Percentiles rank a stretch among this genome's conserved stretches.
phyloP scores from a whole-genome alignment of 169 alveolate genomes.

The Plasmodium gallinaceum region DNA sequence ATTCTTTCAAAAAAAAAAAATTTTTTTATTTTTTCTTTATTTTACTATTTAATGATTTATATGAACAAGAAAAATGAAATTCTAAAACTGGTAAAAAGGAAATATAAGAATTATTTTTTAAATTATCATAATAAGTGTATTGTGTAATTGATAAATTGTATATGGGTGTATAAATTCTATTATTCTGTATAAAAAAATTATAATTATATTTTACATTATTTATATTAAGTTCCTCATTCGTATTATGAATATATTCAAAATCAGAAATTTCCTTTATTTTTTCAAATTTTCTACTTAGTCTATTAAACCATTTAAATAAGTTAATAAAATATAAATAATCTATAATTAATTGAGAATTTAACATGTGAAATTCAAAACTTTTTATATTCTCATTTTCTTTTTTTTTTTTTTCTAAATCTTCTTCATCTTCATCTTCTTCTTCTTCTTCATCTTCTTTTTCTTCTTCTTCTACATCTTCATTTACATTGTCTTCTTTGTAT shows the following conservation, averaged over 20 bases:
- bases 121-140: slow-evolving; percentile 33
- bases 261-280: slow-evolving; percentile 21
- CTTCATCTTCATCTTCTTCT: slow-evolving; percentile 18
- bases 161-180: slow-evolving; percentile 45
- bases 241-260: slow-evolving; percentile 12
- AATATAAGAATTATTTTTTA: slow-evolving; percentile 18
- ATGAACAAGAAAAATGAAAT: slow-evolving; percentile 48
- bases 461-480: slow-evolving; percentile 6
- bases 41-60: slow-evolving; percentile 29
- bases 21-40: not conserved
- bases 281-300: slow-evolving; percentile 28
- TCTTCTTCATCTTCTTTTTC: slow-evolving; percentile 19
- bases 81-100: slow-evolving; percentile 37
- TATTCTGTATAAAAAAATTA: slow-evolving; percentile 41
- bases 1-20: not conserved
- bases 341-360: slow-evolving; percentile 35
- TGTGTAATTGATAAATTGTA: slow-evolving; percentile 35
- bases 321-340: slow-evolving; percentile 43
- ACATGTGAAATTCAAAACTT: slow-evolving; percentile 33
- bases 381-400: slow-evolving; percentile 37
- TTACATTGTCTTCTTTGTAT: not conserved
- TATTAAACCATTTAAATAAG: slow-evolving; percentile 28
- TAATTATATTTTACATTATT: slow-evolving; percentile 20
- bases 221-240: not conserved
- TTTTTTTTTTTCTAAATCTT: slow-evolving; percentile 3